Evolutionary conservation across 2,329 filamentous ascomycete species (phyloP).

Genomic region (Cytospora paraplurivora): DNA sequence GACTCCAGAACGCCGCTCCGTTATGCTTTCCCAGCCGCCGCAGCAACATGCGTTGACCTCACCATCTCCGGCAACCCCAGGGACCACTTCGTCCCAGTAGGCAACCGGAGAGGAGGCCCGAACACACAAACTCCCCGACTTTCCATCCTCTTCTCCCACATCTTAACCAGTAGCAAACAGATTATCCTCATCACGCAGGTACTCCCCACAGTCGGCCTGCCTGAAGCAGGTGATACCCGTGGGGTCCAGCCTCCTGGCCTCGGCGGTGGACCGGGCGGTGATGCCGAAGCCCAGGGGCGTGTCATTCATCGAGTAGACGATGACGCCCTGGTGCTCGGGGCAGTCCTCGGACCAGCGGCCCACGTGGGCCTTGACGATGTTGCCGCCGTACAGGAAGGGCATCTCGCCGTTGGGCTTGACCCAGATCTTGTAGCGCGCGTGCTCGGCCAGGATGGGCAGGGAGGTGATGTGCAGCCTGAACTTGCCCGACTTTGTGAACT

Average conservation of each 20-base stretch:
- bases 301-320: constrained; percentile 91
- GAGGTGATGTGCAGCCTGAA: constrained; percentile 92
- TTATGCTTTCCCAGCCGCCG: constrained; percentile 19
- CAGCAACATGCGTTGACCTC: not conserved
- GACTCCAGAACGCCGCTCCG: constrained; percentile 34
- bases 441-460: constrained; percentile 81
- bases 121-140: not conserved
- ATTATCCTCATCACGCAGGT: constrained; percentile 79
- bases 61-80: not conserved
- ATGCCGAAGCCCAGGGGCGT: constrained; percentile 92
- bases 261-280: constrained; percentile 82
- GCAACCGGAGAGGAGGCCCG: not conserved
- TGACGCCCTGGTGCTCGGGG: constrained; percentile 87
- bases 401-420: constrained; percentile 95
- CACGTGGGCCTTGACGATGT: constrained; percentile 71
- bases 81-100: not conserved
- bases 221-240: constrained; percentile 88
- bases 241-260: constrained; percentile 82
- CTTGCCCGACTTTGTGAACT: constrained; percentile 96
- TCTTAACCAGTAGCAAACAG: constrained; percentile 58
- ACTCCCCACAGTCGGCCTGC: constrained; percentile 94
- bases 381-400: constrained; percentile 94
- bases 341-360: constrained; percentile 88
- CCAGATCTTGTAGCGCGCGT: constrained; percentile 96
- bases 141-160: not conserved